Evolutionary conservation across 805 yeast species (phyloP), one percentile per base, ranked within the genome.

Genomic region (Starmerella potacharoeniae): DNA sequence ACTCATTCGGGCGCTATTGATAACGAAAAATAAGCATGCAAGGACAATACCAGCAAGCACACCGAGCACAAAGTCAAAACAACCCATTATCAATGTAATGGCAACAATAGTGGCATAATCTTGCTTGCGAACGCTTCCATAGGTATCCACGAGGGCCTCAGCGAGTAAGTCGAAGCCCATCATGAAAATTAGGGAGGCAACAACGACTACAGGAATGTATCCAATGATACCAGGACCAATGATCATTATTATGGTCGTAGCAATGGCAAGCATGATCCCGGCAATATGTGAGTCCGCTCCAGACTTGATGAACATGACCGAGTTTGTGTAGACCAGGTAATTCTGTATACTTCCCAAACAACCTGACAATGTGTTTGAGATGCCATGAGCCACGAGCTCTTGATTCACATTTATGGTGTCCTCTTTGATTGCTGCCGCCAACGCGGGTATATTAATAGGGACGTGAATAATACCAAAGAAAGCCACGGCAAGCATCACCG

Each of bases 401-500:
- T 90, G 77, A 68, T 93, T 95, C 42, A 93, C 95, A 66, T 90
- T 95, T 61, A 86, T 80, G 47, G 75, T 71, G 55, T 83, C 82
- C 77, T 86, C 83, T 3, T 87, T 86, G 0, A 87, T 78, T 6
- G 95, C 84, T 16, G 90, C 93, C 0, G 97, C 97, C 48, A 93
- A 75, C 0, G 98, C 97, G 1, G 98, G 98, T 13, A 93, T 97
- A 67, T 93, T 93, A 57, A 93, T 93, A 4, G 98, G 98, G 10
- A 93, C 98, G 64, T 93, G 98, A 54, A 93, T 72, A 41, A 93
- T 84, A 11, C 98, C 98, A 65, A 93, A 93, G 66, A 93, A 93
- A 0, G 97, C 90, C 60, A 93, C 74, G 0, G 98, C 98, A 54
- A 91, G 71, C 96, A 93, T 93, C 2, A 95, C 84, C 6, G 98